Evolutionary conservation across 805 yeast genomes (phyloP).

Genomic region (Cyberlindnera nakhonratchasimensis): DNA sequence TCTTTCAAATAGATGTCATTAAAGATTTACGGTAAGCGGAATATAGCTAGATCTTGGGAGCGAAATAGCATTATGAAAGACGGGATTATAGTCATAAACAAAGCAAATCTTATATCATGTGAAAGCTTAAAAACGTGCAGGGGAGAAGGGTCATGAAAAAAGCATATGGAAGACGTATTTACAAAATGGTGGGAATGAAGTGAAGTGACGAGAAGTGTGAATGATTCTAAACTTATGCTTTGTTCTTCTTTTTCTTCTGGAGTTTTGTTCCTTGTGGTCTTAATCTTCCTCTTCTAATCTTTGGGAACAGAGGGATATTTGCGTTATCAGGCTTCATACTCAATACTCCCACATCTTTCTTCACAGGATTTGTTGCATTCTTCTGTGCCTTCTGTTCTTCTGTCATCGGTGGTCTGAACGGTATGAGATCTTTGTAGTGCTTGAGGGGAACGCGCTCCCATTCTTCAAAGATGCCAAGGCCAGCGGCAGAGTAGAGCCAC

Average conservation of each 20-base stretch:
- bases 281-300: slow-evolving; percentile 16
- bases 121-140: no score
- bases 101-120: no score
- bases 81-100: no score
- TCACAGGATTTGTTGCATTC: slow-evolving; percentile 1
- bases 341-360: neutral
- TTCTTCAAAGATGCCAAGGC: slow-evolving; percentile 33
- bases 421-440: slow-evolving; percentile 25
- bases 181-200: neutral
- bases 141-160: no score
- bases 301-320: slow-evolving; percentile 1
- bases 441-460: slow-evolving; percentile 25
- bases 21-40: neutral
- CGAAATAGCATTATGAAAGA: neutral
- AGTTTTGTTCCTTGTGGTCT: slow-evolving; percentile 10
- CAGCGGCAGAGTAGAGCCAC: slow-evolving; percentile 36
- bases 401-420: slow-evolving; percentile 32
- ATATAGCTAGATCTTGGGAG: no score
- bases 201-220: no score
- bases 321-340: neutral
- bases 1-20: neutral
- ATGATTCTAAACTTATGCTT: no score
- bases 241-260: slow-evolving; percentile 8
- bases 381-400: slow-evolving; percentile 8
- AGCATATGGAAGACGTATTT: neutral